These are phyloP conservation scores for Diutina mesorugosa DNA, from an alignment of 1,139 yeast species.

Conservation along the genomic window DNA sequence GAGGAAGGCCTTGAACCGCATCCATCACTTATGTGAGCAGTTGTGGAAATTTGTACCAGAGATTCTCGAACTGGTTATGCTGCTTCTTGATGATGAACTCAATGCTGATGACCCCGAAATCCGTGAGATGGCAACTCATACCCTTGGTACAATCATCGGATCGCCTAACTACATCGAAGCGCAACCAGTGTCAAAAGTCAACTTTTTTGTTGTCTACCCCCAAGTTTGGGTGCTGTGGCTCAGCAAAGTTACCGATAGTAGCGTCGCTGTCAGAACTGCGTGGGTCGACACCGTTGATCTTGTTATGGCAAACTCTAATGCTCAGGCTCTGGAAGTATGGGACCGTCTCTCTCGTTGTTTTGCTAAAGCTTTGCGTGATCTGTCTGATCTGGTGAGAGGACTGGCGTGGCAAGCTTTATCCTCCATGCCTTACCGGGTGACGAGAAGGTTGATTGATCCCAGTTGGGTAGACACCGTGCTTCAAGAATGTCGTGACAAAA, in stretches of 20 bases:
- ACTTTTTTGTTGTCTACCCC: conserved; percentile 47
- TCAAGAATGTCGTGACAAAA: conserved; percentile 60
- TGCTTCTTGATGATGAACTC: conserved; percentile 70
- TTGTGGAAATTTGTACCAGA: conserved; percentile 77
- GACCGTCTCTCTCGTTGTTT: neutral
- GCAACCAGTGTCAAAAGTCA: conserved; percentile 13
- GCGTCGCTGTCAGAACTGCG: conserved; percentile 46
- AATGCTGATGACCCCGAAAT: conserved; percentile 56
- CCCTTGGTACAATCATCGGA: conserved; percentile 55
- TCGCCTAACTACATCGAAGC: conserved; percentile 9
- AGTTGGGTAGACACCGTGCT: conserved; percentile 24
- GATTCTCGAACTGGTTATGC: conserved; percentile 59
- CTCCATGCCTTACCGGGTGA: neutral
- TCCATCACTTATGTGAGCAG: conserved; percentile 52
- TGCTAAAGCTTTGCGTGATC: neutral
- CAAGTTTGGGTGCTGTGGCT: conserved; percentile 64
- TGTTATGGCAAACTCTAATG: neutral
- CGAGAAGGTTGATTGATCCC: neutral
- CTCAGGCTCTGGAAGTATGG: neutral
- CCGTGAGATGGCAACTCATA: conserved; percentile 57
- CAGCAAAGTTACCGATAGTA: conserved; percentile 59
- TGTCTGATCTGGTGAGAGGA: neutral
- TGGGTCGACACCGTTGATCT: conserved; percentile 49
- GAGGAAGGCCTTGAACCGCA: conserved; percentile 30
- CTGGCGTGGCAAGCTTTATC: neutral